Evolutionary conservation across 73 alveolate species (phyloP).

Genomic region (Strombidium stylifer): DNA sequence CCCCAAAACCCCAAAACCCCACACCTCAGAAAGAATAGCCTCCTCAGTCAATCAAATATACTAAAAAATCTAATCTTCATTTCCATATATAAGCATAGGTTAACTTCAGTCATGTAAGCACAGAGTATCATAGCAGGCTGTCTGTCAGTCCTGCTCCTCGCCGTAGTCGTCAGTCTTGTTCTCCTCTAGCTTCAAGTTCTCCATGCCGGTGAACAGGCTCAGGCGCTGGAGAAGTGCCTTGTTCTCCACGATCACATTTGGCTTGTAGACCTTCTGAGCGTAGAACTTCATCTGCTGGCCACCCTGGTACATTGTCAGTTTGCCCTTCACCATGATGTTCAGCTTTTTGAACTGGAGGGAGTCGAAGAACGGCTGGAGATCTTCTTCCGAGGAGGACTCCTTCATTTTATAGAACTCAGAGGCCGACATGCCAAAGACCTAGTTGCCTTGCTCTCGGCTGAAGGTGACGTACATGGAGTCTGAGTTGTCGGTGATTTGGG

Average conservation of each 20-base stretch:
- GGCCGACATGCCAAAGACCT: conserved; percentile 41
- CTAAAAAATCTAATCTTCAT: too few species aligned
- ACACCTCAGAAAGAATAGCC: too few species aligned
- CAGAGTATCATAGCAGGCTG: too few species aligned
- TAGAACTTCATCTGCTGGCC: conserved; percentile 6
- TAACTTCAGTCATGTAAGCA: too few species aligned
- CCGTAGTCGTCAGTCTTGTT: too few species aligned
- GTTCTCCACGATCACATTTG: conserved; percentile 7
- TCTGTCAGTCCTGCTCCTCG: too few species aligned
- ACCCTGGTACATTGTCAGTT: background rate
- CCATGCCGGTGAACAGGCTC: background rate
- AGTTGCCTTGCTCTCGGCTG: conserved; percentile 44
- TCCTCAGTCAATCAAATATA: too few species aligned
- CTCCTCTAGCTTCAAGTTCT: too few species aligned
- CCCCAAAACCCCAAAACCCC: too few species aligned
- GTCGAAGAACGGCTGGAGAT: background rate
- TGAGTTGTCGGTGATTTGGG: conserved; percentile 29
- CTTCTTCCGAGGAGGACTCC: background rate
- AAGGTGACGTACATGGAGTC: conserved; percentile 19
- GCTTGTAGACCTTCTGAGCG: conserved; percentile 9
- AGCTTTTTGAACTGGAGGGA: background rate
- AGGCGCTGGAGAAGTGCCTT: conserved; percentile 22
- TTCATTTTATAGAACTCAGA: conserved; percentile 2
- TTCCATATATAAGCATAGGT: too few species aligned
- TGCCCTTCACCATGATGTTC: background rate